These are phyloP conservation scores for Daedaleopsis nitida DNA, from an alignment of 768 basidiomycete species.

Conservation along the genomic window DNA sequence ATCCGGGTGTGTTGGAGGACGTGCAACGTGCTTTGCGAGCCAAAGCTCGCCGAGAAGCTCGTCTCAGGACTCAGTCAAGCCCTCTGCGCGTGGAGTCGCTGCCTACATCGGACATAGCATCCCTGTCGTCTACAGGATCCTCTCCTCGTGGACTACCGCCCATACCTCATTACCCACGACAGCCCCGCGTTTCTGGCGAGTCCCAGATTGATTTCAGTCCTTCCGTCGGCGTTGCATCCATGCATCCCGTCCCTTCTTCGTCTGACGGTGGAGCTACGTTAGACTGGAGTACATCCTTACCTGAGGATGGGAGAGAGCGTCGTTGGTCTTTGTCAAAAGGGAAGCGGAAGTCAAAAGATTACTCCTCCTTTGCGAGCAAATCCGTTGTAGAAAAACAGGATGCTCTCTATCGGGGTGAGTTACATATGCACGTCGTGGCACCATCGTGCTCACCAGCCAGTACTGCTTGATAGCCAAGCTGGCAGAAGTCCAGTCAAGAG, in stretches of 20 bases:
- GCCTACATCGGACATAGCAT: conserved; percentile 30
- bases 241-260: conserved; percentile 71
- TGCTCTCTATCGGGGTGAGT: conserved; percentile 54
- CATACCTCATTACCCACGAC: conserved; percentile 1
- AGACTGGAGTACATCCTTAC: conserved; percentile 66
- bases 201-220: conserved; percentile 74
- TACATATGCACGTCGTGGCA: not conserved
- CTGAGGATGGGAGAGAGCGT: conserved; percentile 63
- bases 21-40: conserved; percentile 74
- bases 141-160: conserved; percentile 26
- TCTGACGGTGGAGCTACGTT: conserved; percentile 68
- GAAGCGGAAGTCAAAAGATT: conserved; percentile 63
- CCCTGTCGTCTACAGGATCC: conserved; percentile 32
- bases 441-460: not conserved
- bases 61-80: conserved; percentile 39
- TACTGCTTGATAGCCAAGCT: conserved; percentile 55
- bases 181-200: conserved; percentile 20
- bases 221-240: conserved; percentile 47
- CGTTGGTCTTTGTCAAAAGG: conserved; percentile 62
- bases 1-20: conserved; percentile 80
- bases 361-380: conserved; percentile 46
- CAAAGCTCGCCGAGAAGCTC: conserved; percentile 75
- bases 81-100: conserved; percentile 23
- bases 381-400: conserved; percentile 61
- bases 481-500: conserved; percentile 48